phyloP scores from a whole-genome alignment of 129 eudicot genomes.

The Solidago caesia region DNA sequence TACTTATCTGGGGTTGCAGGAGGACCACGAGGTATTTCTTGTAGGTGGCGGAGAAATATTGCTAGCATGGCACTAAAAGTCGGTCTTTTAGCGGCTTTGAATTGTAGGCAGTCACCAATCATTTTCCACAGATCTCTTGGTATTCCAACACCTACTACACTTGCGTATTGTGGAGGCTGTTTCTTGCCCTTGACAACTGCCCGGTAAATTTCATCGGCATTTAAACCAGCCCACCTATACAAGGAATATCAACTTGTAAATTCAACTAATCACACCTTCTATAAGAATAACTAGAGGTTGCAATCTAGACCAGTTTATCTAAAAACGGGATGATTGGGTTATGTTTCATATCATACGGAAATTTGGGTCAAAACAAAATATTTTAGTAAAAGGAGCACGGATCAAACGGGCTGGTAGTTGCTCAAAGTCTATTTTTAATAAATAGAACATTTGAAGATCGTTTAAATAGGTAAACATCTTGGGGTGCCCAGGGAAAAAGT shows the following conservation, averaged over 20 bases:
- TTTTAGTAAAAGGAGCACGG: neutral
- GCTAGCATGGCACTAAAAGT: conserved; percentile 88
- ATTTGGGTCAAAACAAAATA: conserved; percentile 5
- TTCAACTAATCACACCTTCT: conserved; percentile 1
- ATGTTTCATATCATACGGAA: neutral
- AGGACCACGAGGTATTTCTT: conserved; percentile 91
- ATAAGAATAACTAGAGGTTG: neutral
- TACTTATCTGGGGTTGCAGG: conserved; percentile 95
- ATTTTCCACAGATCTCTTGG: conserved; percentile 97
- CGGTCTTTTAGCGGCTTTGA: conserved; percentile 83
- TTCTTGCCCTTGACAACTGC: conserved; percentile 66
- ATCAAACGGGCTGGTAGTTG: neutral
- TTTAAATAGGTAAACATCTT: too few species aligned
- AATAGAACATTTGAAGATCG: too few species aligned
- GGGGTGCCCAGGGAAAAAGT: too few species aligned
- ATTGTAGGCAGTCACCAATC: conserved; percentile 97
- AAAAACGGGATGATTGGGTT: neutral
- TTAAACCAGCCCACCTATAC: conserved; percentile 94
- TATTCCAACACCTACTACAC: conserved; percentile 98
- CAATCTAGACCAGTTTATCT: neutral
- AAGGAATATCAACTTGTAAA: conserved; percentile 18
- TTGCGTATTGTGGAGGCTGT: conserved; percentile 97
- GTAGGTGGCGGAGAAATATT: conserved; percentile 84
- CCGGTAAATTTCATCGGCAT: conserved; percentile 86
- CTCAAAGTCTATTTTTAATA: neutral